Evolutionary conservation across 31 red algal genomes (phyloP), one percentile per base, ranked within the genome.

Genomic region (Asparagopsis taxiformis): DNA sequence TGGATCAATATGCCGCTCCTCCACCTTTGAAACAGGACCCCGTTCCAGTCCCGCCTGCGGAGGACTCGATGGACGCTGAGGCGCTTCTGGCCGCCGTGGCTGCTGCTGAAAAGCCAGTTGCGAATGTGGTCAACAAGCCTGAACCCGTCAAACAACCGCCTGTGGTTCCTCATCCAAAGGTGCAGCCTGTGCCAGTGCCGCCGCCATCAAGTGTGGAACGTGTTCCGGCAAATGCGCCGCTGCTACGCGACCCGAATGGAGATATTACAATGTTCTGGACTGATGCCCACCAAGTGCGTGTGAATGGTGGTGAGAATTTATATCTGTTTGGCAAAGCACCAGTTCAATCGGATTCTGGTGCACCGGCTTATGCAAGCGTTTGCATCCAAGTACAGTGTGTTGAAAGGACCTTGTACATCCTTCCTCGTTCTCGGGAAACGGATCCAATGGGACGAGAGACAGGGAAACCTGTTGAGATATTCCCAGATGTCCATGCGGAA

Each of bases 231-330:
- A 51, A 57, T 29, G 36, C 68, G 8, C 48, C 68, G 21, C 55
- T 91, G n/a, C 77, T 75, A 20, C 74, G 81, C 22, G 74, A 82
- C 31, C 48, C 68, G 0, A 48, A 85, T 65, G 93, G 79, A 9
- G 72, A 77, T 38, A 38, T 98, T 5, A 51, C 80, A 17, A 78
- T 98, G 66, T 98, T 83, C 65, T 94, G 72, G 79, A 78, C 79
- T n/a, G 95, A 98, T 71, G 79, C 85, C 1, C 85, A 94, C 52
- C 91, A 98, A 52, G 57, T 91, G 32, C 76, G 74, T 55, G 81
- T 77, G 7, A 65, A 84, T 20, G 95, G 93, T 24, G 67, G 75
- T 21, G 69, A 91, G 55, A 65, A 77, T 20, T 46, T 94, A 25
- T 98, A 87, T 65, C 17, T 98, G 8, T 91, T 94, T 69, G 90